phyloP scores from a whole-genome alignment of 352 stramenopile species.

The Phytophthora foliorum region DNA sequence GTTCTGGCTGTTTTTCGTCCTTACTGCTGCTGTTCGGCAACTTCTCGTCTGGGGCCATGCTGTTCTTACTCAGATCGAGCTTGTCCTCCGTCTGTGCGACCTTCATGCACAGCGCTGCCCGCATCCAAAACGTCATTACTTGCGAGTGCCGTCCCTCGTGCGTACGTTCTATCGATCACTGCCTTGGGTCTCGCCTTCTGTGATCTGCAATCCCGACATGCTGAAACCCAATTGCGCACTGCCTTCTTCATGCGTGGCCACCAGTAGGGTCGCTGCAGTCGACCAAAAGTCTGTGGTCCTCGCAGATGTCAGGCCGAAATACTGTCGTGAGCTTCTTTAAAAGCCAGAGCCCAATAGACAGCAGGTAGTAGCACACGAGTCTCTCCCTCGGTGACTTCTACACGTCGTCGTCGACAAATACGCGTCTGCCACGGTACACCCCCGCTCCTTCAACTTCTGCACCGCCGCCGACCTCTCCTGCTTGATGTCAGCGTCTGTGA shows the following conservation, averaged over 20 bases:
- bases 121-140: too few species aligned
- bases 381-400: not conserved
- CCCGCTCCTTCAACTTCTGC: not conserved
- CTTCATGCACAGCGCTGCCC: too few species aligned
- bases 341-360: slow-evolving; percentile 1
- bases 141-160: too few species aligned
- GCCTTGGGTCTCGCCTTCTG: not conserved
- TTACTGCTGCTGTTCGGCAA: too few species aligned
- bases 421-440: not conserved
- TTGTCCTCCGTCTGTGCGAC: too few species aligned
- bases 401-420: not conserved
- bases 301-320: slow-evolving; percentile 11
- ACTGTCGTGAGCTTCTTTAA: slow-evolving; percentile 20
- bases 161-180: too few species aligned
- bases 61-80: too few species aligned
- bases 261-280: slow-evolving; percentile 2
- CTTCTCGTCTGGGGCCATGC: too few species aligned
- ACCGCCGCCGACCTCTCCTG: not conserved
- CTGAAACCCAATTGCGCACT: not conserved
- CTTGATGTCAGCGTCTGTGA: slow-evolving; percentile 8
- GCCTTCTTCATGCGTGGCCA: slow-evolving; percentile 1
- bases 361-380: not conserved
- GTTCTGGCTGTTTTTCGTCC: too few species aligned
- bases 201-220: slow-evolving; percentile 7
- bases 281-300: not conserved